Conservation (phyloP, 139 green algal genomes). For the Coccomyxa sp. region DNA sequence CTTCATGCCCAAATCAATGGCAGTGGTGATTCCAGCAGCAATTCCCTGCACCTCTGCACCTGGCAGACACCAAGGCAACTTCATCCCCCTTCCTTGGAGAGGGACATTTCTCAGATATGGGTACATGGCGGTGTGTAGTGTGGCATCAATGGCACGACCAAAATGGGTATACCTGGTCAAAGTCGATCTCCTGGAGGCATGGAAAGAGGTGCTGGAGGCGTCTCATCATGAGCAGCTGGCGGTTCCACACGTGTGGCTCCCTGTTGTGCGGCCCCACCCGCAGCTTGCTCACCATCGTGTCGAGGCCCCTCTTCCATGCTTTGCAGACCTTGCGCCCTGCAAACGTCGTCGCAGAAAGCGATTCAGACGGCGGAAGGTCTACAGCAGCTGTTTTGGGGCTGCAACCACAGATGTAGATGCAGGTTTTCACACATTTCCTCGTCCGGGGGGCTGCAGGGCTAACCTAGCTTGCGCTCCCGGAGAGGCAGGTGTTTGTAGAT, state of each 20-base stretch:
- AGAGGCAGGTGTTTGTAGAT: background rate
- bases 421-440: background rate
- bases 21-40: too few relatives aligned
- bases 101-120: too few relatives aligned
- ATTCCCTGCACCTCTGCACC: too few relatives aligned
- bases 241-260: background rate
- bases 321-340: background rate
- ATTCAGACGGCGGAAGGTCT: background rate
- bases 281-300: background rate
- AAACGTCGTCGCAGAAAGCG: background rate
- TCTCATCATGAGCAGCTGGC: conserved; percentile 1
- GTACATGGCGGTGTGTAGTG: too few relatives aligned
- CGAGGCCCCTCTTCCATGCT: background rate
- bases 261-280: background rate
- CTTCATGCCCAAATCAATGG: too few relatives aligned
- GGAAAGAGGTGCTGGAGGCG: background rate
- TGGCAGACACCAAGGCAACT: too few relatives aligned
- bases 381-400: background rate
- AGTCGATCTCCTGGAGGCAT: background rate
- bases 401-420: background rate
- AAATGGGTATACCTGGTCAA: background rate
- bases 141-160: background rate
- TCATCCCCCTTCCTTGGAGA: too few relatives aligned
- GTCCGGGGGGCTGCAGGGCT: background rate
- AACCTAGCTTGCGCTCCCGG: background rate